A percentile compares a stretch with the other conserved stretches of the same genome.
Evolutionary conservation across 2,329 filamentous ascomycete genomes (phyloP).

Genomic region (Epichloe sp.): DNA sequence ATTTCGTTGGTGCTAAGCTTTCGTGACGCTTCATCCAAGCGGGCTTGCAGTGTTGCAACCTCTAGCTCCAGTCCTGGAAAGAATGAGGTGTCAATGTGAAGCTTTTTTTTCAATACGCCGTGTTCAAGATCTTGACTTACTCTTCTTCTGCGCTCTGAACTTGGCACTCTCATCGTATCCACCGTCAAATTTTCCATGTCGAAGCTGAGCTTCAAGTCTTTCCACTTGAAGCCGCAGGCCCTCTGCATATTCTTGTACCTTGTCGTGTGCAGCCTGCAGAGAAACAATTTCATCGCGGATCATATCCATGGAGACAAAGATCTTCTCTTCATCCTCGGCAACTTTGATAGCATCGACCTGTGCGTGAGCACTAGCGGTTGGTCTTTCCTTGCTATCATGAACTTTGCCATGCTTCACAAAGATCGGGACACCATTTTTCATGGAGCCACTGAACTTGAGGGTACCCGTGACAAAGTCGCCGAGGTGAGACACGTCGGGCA

Average conservation of each 20-base stretch:
- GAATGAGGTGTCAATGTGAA: background rate
- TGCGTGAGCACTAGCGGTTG: constrained; percentile 25
- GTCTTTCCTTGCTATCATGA: constrained; percentile 27
- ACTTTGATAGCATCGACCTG: constrained; percentile 37
- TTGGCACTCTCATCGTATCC: constrained; percentile 31
- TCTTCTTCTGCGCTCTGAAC: constrained; percentile 38
- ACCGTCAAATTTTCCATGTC: constrained; percentile 29
- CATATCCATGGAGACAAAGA: constrained; percentile 49
- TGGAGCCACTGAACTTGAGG: constrained; percentile 35
- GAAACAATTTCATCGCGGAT: constrained; percentile 44
- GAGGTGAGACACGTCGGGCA: constrained; percentile 41
- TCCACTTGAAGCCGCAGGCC: constrained; percentile 39
- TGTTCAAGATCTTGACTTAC: constrained; percentile 27
- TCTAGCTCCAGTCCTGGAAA: constrained; percentile 42
- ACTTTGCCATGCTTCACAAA: constrained; percentile 42
- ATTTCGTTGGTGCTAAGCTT: constrained; percentile 51
- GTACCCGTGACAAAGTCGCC: constrained; percentile 44
- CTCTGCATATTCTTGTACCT: constrained; percentile 40
- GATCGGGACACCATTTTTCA: constrained; percentile 40
- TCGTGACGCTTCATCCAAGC: constrained; percentile 48
- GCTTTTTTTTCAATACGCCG: too few relatives aligned
- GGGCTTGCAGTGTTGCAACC: constrained; percentile 45
- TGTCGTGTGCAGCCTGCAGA: constrained; percentile 42
- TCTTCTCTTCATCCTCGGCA: constrained; percentile 41
- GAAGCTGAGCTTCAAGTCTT: constrained; percentile 35